Evolutionary conservation across 78 protist species (phyloP).

Genomic region (Salpingoeca rosetta): DNA sequence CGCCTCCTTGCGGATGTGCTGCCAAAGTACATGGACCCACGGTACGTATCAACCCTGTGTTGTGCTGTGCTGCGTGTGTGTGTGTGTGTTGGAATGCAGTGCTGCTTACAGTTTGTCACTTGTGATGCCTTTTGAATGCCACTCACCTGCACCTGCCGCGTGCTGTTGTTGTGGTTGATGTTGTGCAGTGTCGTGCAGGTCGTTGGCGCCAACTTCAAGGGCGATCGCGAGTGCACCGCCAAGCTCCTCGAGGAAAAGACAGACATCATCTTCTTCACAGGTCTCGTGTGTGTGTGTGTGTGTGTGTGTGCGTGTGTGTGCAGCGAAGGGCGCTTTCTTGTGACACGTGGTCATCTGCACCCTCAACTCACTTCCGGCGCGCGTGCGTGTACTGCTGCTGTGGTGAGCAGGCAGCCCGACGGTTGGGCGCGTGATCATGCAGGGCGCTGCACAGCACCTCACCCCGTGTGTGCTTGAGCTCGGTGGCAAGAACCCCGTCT

Average conservation of each 20-base stretch:
- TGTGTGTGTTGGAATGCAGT: no score
- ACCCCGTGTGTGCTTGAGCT: constrained; percentile 61
- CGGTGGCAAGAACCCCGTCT: constrained; percentile 59
- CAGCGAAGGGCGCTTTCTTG: no score
- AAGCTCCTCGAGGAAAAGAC: constrained; percentile 19
- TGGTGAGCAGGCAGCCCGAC: constrained; percentile 16
- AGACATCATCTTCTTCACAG: constrained; percentile 58
- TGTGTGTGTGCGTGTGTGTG: no score
- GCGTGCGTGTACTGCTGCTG: neutral
- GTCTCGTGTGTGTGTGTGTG: no score
- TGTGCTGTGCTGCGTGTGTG: no score
- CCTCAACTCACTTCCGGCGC: no score
- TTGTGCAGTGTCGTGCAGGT: neutral
- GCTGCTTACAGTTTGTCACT: no score
- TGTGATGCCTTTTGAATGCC: no score
- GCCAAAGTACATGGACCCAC: neutral
- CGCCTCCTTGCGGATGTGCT: neutral
- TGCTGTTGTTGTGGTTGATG: no score
- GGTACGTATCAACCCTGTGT: no score
- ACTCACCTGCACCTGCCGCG: no score
- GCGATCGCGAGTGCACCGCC: constrained; percentile 19
- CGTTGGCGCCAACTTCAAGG: neutral
- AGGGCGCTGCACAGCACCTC: constrained; percentile 44
- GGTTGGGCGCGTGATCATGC: constrained; percentile 41
- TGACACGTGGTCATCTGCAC: no score